Evolutionary conservation across 257 asterid genomes (phyloP).

Genomic region (Dorcoceras hygrometricum): DNA sequence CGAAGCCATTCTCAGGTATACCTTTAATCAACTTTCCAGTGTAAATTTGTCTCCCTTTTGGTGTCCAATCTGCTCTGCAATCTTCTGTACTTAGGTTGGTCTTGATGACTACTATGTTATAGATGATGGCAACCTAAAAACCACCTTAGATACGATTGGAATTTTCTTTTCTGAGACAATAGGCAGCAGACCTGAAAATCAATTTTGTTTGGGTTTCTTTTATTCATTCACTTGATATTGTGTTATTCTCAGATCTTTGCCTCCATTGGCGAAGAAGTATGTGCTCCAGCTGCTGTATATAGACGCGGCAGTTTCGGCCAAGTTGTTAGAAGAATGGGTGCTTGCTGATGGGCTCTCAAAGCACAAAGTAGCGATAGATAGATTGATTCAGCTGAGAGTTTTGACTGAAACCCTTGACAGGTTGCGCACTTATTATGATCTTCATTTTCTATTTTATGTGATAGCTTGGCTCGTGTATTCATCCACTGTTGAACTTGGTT

Average conservation of each 20-base stretch:
- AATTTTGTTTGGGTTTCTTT: neutral
- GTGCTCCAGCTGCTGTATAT: conserved; percentile 71
- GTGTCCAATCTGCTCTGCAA: neutral
- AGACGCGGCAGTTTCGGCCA: conserved; percentile 61
- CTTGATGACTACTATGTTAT: no score
- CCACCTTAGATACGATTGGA: neutral
- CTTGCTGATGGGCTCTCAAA: conserved; percentile 76
- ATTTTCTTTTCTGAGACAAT: conserved; percentile 8
- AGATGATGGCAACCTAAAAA: neutral
- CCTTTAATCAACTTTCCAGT: neutral
- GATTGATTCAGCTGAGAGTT: conserved; percentile 79
- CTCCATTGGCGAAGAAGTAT: conserved; percentile 93
- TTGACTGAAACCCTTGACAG: conserved; percentile 80
- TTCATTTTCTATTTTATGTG: neutral
- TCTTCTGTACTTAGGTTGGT: neutral
- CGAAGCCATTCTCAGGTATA: conserved; percentile 89
- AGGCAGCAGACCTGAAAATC: conserved; percentile 2
- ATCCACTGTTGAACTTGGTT: conserved; percentile 2
- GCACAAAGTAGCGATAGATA: conserved; percentile 84
- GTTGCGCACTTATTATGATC: conserved; percentile 33
- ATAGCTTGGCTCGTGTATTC: neutral
- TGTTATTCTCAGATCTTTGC: conserved; percentile 61
- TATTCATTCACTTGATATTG: conserved; percentile 8
- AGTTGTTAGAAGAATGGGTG: conserved; percentile 88
- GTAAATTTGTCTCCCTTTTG: neutral